Base-by-base conservation (phyloP, 176 grass and related monocot species). In the Triticum urartu region DNA sequence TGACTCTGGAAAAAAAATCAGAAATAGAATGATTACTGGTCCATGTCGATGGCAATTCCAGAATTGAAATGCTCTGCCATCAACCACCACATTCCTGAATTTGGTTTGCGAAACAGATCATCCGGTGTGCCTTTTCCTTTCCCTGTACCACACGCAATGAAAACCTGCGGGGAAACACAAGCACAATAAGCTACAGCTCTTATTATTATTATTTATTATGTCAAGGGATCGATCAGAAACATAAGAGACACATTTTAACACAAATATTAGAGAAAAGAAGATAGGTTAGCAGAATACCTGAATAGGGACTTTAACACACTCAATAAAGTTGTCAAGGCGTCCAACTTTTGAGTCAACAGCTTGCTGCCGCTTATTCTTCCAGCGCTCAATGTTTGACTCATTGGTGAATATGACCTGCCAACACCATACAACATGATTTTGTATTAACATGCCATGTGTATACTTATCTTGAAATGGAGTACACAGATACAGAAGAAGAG, bases 271-370 rank as follows among this genome's bases (percentile, higher is more conserved):
- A 73, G 43, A 71, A 81, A 83, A 74, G 50, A 87, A 81, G 56
- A 78, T 21, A 73, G 64, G 30, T 79, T 80, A 25, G 42, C 36
- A 62, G 2, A 11, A 79, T 67, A 90, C 95, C 95, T 97, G 95
- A 93, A 95, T 86, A 67, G 95, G 95, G 40, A 89, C 80, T 86
- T 95, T 90, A 67, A 92, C 90, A 75, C 74, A 22, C 39, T 94
- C 87, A 21, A 98, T 88, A 78, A 98, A 98, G 32, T 95, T 92
- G 34, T 98, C 88, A 81, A 98, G 92, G 17, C 93, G 86, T 14
- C 93, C 93, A 88, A 95, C 88, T 95, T 98, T 98, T n/a, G 96
- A 98, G 79, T 98, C 88, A 73, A 98, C 90, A 68, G 93, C 96
- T 83, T 68, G 74, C 61, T 94, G 96, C 67, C 93, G 85, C 79